Evolutionary conservation across 805 yeast species (phyloP).

Genomic region (Nakazawaea holstii): DNA sequence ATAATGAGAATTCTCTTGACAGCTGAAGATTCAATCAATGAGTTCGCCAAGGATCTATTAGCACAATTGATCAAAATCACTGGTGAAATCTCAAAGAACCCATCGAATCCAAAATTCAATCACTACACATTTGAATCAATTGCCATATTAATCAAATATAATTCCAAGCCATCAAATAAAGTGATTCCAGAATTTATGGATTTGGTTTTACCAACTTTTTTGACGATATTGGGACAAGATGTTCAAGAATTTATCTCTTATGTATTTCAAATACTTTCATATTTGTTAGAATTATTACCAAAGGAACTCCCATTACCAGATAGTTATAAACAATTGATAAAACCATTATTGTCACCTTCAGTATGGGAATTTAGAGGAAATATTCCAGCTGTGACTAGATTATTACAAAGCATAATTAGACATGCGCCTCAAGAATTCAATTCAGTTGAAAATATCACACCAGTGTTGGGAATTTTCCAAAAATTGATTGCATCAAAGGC

Average conservation of each 20-base stretch:
- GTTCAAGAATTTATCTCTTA: conserved; percentile 94
- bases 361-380: conserved; percentile 94
- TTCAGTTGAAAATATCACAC: conserved; percentile 43
- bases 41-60: conserved; percentile 42
- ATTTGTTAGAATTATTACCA: conserved; percentile 60
- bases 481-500: conserved; percentile 80
- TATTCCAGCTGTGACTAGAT: conserved; percentile 85
- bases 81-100: conserved; percentile 72
- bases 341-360: conserved; percentile 82
- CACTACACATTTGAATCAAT: conserved; percentile 89
- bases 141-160: conserved; percentile 63
- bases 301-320: conserved; percentile 48
- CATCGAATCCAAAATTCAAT: conserved; percentile 90
- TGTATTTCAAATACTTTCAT: conserved; percentile 85
- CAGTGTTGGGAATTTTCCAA: conserved; percentile 94
- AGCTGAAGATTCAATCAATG: conserved; percentile 57
- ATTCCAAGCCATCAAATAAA: conserved; percentile 24
- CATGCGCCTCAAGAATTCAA: conserved; percentile 39
- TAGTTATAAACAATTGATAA: conserved; percentile 58
- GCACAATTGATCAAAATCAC: conserved; percentile 68
- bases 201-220: conserved; percentile 58
- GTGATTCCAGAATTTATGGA: conserved; percentile 36
- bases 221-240: conserved; percentile 67
- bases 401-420: conserved; percentile 60
- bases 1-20: conserved; percentile 77